Conservation (phyloP, 2,329 filamentous ascomycete genomes). For the Fragosphaeria purpurea region DNA sequence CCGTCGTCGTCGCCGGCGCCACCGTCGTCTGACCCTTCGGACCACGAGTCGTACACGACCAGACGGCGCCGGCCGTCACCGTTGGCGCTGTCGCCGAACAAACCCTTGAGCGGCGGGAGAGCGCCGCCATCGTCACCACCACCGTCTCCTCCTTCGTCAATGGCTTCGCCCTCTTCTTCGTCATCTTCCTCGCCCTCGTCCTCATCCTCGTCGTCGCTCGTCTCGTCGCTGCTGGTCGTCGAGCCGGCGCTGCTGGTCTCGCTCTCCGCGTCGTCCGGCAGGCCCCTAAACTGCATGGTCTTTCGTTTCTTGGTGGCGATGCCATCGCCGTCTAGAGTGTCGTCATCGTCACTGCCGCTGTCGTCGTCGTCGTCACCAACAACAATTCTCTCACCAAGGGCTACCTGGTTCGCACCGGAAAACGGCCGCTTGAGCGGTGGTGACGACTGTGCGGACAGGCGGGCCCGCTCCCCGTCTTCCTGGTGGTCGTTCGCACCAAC, state of each 20-base stretch:
- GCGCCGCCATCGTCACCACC: neutral
- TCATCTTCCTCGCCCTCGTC: neutral
- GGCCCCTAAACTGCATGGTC: neutral
- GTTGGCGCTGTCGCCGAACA: neutral
- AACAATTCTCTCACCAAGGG: too few species aligned
- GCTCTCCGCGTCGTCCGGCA: conserved; percentile 5
- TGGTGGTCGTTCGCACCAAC: neutral
- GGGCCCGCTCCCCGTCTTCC: too few species aligned
- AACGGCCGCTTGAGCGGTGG: neutral
- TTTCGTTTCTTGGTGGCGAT: conserved; percentile 3
- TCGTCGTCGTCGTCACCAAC: neutral
- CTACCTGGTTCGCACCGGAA: neutral
- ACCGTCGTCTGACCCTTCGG: conserved; percentile 12
- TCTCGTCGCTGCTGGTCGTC: conserved; percentile 3
- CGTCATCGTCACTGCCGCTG: neutral
- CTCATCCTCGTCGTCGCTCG: neutral
- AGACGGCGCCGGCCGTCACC: conserved; percentile 3
- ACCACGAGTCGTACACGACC: conserved; percentile 17
- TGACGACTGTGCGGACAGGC: neutral
- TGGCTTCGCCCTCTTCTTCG: neutral
- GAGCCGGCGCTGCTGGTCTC: conserved; percentile 12
- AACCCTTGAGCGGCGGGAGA: neutral
- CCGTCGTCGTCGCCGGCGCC: too few species aligned
- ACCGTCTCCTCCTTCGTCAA: neutral
- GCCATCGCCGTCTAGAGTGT: neutral